Evolutionary conservation across 2,329 filamentous ascomycete genomes (phyloP), one percentile per base, ranked within the genome.

Genomic region (Plectosphaerella cucumerina): DNA sequence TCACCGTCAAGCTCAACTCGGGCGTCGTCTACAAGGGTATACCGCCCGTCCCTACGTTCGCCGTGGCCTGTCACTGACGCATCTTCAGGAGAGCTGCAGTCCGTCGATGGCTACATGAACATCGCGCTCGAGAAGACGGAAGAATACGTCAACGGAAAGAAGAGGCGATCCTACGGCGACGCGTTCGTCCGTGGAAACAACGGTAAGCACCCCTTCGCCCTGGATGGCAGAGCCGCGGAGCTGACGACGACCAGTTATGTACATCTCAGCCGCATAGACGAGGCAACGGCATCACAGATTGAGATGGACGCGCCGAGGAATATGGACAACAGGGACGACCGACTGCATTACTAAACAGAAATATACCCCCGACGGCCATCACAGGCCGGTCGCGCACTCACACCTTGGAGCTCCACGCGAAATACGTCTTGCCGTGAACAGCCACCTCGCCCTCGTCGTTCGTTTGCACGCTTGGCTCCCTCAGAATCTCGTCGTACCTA

Each of bases 71-170:
- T 4, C 31, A 12, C 50, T 48, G 45, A 47, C 53, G 64, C 46
- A 65, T 44, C 23, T 17, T 31, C 56, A 97, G 93, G 94, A 60
- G 91, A 97, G 68, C 81, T 97, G 35, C 92, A 97, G 68, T 96
- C 92, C 1, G 93, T 99, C 47, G 94, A 99, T 70, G 94, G 94
- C 48, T 99, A 97, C 74, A 99, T 99, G 94, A 99, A 99, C 74
- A 97, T 99, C 67, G 93, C 94, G 12, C 82, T 99, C 26, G 94
- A 99, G 71, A 94, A 96, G 73, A 96, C 91, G 18, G 86, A 90
- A 58, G 94, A 99, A 72, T 91, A 86, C 61, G 87, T 97, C 59
- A 87, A 96, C 64, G 93, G 92, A 41, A 82, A 85, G 57, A 84
- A 93, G 71, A 82, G 88, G 62, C 82, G 89, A 62, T 88, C 82